A percentile compares a stretch with the other conserved stretches of the same genome.
Evolutionary conservation across 106 monocot species (phyloP).

Genomic region (Dioscorea zingiberensis): DNA sequence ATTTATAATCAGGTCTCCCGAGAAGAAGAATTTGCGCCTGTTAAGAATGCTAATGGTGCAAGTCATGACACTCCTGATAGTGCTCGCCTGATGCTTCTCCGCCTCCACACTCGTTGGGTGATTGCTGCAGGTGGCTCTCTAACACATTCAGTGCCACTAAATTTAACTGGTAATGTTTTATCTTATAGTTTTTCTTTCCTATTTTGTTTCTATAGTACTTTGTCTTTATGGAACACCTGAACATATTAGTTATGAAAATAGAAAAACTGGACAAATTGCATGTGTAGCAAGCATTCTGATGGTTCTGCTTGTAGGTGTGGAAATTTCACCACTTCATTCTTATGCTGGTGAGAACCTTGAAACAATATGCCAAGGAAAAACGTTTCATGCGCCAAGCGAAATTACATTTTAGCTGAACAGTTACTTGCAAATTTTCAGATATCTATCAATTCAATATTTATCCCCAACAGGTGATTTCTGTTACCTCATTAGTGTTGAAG

Average conservation of each 20-base stretch:
- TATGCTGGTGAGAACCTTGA: constrained; percentile 90
- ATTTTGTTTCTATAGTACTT: too few relatives aligned
- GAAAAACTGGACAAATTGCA: too few relatives aligned
- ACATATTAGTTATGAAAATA: too few relatives aligned
- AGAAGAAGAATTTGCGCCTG: constrained; percentile 98
- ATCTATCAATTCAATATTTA: too few relatives aligned
- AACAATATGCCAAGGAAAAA: constrained; percentile 86
- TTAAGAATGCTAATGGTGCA: constrained; percentile 96
- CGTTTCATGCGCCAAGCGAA: constrained; percentile 94
- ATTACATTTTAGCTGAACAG: constrained; percentile 46
- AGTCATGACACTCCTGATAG: constrained; percentile 82
- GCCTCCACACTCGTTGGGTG: constrained; percentile 92
- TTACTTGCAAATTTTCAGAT: too few relatives aligned
- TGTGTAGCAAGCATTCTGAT: too few relatives aligned
- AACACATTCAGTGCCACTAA: constrained; percentile 84
- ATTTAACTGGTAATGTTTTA: constrained; percentile 63
- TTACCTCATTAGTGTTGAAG: too few relatives aligned
- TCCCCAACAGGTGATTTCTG: too few relatives aligned
- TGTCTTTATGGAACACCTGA: too few relatives aligned
- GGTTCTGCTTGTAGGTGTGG: constrained; percentile 51
- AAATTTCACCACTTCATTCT: constrained; percentile 85
- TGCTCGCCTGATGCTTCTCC: constrained; percentile 78
- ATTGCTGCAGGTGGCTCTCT: constrained; percentile 83
- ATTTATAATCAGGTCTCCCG: constrained; percentile 42
- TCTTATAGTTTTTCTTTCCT: not conserved